Evolutionary conservation across 1,139 yeast species (phyloP), one percentile per base, ranked within the genome.

Genomic region (Magnusiomyces tetraspermus): DNA sequence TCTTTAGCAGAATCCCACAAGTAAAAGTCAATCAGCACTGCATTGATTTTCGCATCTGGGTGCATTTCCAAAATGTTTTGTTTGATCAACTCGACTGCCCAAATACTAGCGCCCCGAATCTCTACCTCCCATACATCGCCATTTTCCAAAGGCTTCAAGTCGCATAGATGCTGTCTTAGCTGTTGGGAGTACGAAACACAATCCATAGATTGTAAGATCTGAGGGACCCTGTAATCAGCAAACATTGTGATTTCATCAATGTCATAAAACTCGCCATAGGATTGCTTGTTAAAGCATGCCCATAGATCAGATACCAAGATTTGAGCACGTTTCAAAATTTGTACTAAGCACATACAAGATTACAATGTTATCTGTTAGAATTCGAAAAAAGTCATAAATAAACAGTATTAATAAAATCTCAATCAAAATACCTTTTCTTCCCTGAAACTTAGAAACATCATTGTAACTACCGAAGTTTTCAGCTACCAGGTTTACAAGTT

Each of bases 171-270:
- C 8, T 46, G 31, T 13, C 58, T 59, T 24, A 73, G 62, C 15
- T 41, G 50, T 2, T 57, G 54, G 1, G 72, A 65, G 55, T 73
- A 73, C 24, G 57, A 48, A n/a, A 72, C 50, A 49, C 74, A 71
- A 13, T 70, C 68, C 23, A 72, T 60, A 17, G 60, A 59, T 46
- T 66, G 63, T 31, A 73, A 63, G 11, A 72, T 72, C 56, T 73
- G 76, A 1, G 76, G 76, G 4, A 72, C 76, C 15, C 76, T 63
- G 55, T 72, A 72, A 57, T 72, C 76, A 13, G 76, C 76, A 62
- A 72, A 73, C 76, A 72, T 73, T n/a, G 76, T 72, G 46, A 72
- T 60, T 24, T 60, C 51, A 53, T 67, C 71, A 43, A 72, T 72
- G 54, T 73, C 76, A 21, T 54, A 36, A 52, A 72, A 73, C 22